Evolutionary conservation across 2,329 filamentous ascomycete genomes (phyloP).

Genomic region (Calonectria hongkongensis): DNA sequence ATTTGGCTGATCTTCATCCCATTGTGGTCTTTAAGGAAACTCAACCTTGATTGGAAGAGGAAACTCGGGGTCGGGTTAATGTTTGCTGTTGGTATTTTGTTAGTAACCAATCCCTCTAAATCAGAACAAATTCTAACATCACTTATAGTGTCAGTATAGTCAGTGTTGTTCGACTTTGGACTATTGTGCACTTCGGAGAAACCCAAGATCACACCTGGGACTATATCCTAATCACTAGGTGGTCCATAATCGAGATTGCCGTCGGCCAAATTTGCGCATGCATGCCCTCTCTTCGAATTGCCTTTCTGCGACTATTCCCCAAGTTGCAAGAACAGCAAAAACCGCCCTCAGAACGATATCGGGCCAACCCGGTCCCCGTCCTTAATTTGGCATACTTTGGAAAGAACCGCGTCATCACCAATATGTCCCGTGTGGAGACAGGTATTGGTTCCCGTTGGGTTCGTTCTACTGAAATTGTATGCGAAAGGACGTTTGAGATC

Average conservation of each 20-base stretch:
- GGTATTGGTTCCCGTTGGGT: background rate
- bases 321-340: too few relatives aligned
- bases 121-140: background rate
- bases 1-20: slow-evolving; percentile 59
- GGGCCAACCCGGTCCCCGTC: background rate
- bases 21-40: slow-evolving; percentile 56
- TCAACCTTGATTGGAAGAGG: slow-evolving; percentile 63
- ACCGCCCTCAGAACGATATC: background rate
- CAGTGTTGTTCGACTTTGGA: background rate
- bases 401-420: background rate
- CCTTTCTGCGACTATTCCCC: background rate
- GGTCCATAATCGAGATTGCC: background rate
- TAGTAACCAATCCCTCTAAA: background rate
- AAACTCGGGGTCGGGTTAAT: slow-evolving; percentile 64
- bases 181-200: background rate
- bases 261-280: slow-evolving; percentile 1
- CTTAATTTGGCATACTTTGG: slow-evolving; percentile 3
- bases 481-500: slow-evolving; percentile 3
- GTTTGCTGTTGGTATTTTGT: slow-evolving; percentile 54
- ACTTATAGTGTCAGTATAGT: background rate
- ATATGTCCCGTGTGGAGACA: background rate
- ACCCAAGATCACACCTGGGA: background rate
- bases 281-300: background rate
- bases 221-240: background rate
- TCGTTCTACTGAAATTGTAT: background rate